Base-by-base conservation (phyloP, 345 rosid genomes). In the Pugionium dolabratum region DNA sequence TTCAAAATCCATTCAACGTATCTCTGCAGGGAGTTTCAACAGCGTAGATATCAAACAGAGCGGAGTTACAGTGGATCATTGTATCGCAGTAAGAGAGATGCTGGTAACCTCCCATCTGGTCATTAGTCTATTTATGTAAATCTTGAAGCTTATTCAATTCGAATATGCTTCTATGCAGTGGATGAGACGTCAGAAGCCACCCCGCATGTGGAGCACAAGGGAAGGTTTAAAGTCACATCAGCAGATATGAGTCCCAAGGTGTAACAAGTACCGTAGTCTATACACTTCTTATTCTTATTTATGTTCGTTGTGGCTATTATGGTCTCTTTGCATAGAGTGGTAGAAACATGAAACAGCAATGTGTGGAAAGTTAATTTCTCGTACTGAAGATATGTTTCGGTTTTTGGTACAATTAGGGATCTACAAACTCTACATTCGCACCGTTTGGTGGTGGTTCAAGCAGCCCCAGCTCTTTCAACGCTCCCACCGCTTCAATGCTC, bases 231-330 rank as follows among this genome's bases (percentile, higher is more conserved):
- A 78, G 86, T 88, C 60, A 94, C 91, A 51, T 84, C 88, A 34
- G 86, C 83, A 54, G 97, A 90, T 58, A 84, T 80, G 62, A 85
- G 88, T 73, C 92, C 95, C 49, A 94, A 90, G 99, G 97, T 94
- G 82, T 75, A 10, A 42, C 58, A 68, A 74, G 49, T 59, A 62
- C 27, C 37, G 9, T 59, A 31, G 49, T 49, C 18, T 18, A 18
- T 35, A 69, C 8, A 26, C 33, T 34, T 33, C 46, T 33, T 7
- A 36, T 57, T 35, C 41, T 64, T 41, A 33, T 18, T 18, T 18
- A 18, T 18, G 18, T 18, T 18, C 18, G 7, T 60, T 53, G 31
- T 46, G 55, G 47, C 74, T 45, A 33, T 39, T 18, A 46, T 61
- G 34, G 28, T 45, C 36, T 18, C 18, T 43, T 53, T 25, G 40